phyloP scores from a whole-genome alignment of 2,329 filamentous ascomycete genomes.

The Talaromyces sp. region DNA sequence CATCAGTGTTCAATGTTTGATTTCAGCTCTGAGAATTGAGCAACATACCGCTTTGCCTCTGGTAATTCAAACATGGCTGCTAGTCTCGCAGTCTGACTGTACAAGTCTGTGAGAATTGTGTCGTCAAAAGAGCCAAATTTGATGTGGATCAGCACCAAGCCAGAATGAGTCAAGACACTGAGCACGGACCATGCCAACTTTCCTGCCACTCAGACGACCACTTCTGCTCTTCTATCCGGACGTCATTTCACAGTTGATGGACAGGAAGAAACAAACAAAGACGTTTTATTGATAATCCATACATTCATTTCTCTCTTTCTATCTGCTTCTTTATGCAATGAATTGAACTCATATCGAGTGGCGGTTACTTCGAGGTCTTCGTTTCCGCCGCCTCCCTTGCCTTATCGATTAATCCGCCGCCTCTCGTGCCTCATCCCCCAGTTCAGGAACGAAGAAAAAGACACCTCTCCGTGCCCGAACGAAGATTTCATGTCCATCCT shows the following conservation, averaged over 20 bases:
- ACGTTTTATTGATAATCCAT: background rate
- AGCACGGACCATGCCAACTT: conserved; percentile 3
- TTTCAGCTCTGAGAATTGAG: too few relatives aligned
- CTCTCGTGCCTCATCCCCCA: background rate
- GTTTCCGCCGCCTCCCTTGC: background rate
- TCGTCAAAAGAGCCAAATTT: background rate
- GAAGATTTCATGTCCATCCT: background rate
- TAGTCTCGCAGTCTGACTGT: too few relatives aligned
- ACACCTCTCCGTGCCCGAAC: background rate
- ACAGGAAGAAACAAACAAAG: background rate
- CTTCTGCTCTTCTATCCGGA: background rate
- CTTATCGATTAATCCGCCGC: conserved; percentile 1
- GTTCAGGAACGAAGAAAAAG: background rate
- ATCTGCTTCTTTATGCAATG: background rate
- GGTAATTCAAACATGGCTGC: conserved; percentile 36
- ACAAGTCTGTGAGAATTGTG: background rate
- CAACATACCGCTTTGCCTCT: conserved; percentile 35
- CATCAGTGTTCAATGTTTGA: background rate
- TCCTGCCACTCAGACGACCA: background rate
- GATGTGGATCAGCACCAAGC: conserved; percentile 1
- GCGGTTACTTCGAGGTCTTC: background rate
- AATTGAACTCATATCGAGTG: background rate
- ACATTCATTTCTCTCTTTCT: background rate
- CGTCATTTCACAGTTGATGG: background rate
- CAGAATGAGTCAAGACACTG: background rate